A percentile compares a stretch with the other conserved stretches of the same genome.
Evolutionary conservation across 1,284 basidiomycete genomes (phyloP).

Genomic region (Ganoderma lingzhi): DNA sequence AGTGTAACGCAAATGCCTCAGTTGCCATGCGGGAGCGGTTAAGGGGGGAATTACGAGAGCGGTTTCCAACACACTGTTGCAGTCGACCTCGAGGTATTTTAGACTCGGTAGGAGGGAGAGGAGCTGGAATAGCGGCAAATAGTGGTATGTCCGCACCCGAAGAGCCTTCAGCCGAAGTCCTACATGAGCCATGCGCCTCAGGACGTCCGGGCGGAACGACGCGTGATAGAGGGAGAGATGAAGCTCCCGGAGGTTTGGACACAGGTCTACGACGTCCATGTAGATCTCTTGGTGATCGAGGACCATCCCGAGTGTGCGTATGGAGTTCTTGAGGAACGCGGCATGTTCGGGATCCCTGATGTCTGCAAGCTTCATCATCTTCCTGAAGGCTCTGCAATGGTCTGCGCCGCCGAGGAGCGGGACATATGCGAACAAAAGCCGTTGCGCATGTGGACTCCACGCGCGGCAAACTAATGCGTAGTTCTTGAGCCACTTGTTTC

Average conservation of each 20-base stretch:
- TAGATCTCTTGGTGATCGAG: slow-evolving; percentile 32
- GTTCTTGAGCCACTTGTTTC: slow-evolving; percentile 48
- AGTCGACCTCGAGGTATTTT: slow-evolving; percentile 29
- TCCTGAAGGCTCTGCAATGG: slow-evolving; percentile 26
- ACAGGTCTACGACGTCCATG: slow-evolving; percentile 18
- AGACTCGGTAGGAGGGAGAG: slow-evolving; percentile 19
- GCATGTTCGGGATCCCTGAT: slow-evolving; percentile 12
- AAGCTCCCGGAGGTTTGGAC: slow-evolving; percentile 25
- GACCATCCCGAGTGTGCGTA: slow-evolving; percentile 22
- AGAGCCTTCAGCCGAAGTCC: slow-evolving; percentile 19
- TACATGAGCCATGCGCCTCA: slow-evolving; percentile 9
- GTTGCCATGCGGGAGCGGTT: slow-evolving; percentile 17
- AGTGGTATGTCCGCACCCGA: slow-evolving; percentile 25
- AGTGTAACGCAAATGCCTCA: slow-evolving; percentile 25
- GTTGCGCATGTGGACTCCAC: slow-evolving; percentile 66
- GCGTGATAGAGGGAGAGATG: slow-evolving; percentile 28
- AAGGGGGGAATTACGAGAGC: slow-evolving; percentile 4
- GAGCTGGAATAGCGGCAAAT: slow-evolving; percentile 28
- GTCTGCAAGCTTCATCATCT: neutral
- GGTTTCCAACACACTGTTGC: slow-evolving; percentile 10
- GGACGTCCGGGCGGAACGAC: slow-evolving; percentile 22
- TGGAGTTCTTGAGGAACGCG: slow-evolving; percentile 9
- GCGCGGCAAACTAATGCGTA: slow-evolving; percentile 66
- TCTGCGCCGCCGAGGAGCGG: slow-evolving; percentile 47
- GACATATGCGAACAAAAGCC: slow-evolving; percentile 63